phyloP scores from a whole-genome alignment of 306 rosid species.

The Canavalia gladiata region DNA sequence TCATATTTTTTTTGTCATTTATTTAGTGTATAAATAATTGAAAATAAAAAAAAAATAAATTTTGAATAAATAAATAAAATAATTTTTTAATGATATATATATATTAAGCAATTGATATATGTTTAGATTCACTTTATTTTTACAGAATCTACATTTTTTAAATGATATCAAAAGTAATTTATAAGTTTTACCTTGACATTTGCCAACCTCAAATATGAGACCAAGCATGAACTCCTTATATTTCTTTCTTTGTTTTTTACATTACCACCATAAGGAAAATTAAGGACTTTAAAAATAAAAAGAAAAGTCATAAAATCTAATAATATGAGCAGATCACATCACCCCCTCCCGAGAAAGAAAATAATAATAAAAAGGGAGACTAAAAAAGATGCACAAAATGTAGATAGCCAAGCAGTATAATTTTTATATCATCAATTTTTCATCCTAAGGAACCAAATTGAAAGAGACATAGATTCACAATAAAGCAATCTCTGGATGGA shows the following conservation, averaged over 20 bases:
- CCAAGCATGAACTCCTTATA: background rate
- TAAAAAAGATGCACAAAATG: background rate
- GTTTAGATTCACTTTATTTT: no score
- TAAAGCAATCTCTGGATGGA: slow-evolving; percentile 35
- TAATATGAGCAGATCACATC: background rate
- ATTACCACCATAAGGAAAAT: background rate
- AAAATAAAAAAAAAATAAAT: no score
- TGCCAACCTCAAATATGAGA: no score
- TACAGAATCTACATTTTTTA: no score
- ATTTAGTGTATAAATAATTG: no score
- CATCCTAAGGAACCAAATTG: slow-evolving; percentile 30
- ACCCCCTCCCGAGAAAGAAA: no score
- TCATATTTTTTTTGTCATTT: no score
- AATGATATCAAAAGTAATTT: no score
- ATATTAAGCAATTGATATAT: no score
- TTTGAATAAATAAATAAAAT: no score
- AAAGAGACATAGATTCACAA: background rate
- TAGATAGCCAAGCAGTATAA: background rate
- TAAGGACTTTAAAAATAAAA: background rate
- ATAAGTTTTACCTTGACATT: no score
- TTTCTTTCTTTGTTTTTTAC: background rate
- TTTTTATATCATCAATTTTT: background rate
- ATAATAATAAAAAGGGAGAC: background rate
- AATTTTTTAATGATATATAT: background rate
- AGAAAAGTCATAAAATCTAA: background rate